Evolutionary conservation across 257 asterid species (phyloP), one percentile per base, ranked within the genome.

Genomic region (Thymus mandschuricus): DNA sequence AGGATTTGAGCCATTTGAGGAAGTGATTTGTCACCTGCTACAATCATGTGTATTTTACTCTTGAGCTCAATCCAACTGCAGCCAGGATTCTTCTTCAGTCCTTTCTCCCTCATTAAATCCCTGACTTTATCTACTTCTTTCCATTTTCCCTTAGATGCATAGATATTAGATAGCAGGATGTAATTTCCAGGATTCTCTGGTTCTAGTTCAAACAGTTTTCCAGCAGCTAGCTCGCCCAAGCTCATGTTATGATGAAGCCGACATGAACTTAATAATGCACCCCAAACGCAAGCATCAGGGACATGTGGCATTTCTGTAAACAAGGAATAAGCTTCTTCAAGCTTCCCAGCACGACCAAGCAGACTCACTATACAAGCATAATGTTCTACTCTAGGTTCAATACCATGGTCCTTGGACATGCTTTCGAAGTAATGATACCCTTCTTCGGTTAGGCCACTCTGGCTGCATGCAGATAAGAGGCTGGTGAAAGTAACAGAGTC

Each of bases 1-100:
- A 82, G 72, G 65, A 90, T 86, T 50, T 80, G 87, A 64, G 75
- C 54, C 93, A 92, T 86, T 69, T 88, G 92, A 60, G 97, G 96
- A 82, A 88, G 88, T 49, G 92, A 82, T 28, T 84, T 82, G 65
- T 92, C 98, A 57, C 97, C 98, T 5, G 98, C 96, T 77, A 92
- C 78, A 82, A 92, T 85, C 96, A 86, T 85, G 85, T 90, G 83
- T 15, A 93, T 90, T 76, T 84, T 87, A 84, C 87, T 87, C 79
- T 93, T 90, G 2, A 90, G 75, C 87, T 90, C 98, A 68, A 90
- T 90, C 98, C 98, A 93, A 89, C 98, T 93, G 79, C 90, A 90
- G 51, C 97, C 96, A 1, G 97, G 98, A 78, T 85, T 85, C 83
- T 92, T 92, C 82, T 81, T 82, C 80, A 93, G 70, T 10, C 96